A percentile compares a stretch with the other conserved stretches of the same genome.
These are phyloP conservation scores for Carnegiea gigantea DNA, from an alignment of 179 eudicot species.

Conservation along the genomic window DNA sequence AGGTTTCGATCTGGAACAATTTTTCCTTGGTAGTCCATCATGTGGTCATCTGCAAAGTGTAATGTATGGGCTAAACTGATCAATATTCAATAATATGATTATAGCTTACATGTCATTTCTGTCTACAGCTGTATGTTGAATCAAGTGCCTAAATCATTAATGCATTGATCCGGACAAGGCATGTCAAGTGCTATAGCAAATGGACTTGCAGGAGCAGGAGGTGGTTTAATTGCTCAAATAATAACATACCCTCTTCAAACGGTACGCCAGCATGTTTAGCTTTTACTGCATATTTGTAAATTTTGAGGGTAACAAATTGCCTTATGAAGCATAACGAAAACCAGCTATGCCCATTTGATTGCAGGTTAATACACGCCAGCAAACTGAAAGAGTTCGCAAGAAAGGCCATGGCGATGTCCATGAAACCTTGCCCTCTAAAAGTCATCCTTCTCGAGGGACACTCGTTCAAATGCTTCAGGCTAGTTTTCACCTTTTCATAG, in stretches of 20 bases:
- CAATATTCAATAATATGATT: neutral
- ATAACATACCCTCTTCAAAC: slow-evolving; percentile 92
- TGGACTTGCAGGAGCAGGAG: slow-evolving; percentile 95
- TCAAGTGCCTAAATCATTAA: slow-evolving; percentile 13
- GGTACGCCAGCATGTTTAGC: slow-evolving; percentile 35
- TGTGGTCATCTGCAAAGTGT: neutral
- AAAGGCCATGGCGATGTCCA: slow-evolving; percentile 32
- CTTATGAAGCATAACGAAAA: slow-evolving; percentile 12
- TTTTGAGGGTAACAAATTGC: slow-evolving; percentile 5
- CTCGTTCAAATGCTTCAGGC: slow-evolving; percentile 77
- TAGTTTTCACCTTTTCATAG: neutral
- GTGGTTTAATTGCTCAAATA: slow-evolving; percentile 85
- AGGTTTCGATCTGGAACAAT: neutral
- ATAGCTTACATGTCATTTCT: slow-evolving; percentile 1
- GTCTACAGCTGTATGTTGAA: slow-evolving; percentile 14
- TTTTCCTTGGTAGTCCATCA: no score
- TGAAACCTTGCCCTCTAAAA: slow-evolving; percentile 24
- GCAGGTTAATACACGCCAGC: slow-evolving; percentile 91
- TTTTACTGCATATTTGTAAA: slow-evolving; percentile 1
- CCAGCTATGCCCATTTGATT: slow-evolving; percentile 15
- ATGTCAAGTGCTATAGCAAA: slow-evolving; percentile 89
- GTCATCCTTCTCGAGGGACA: slow-evolving; percentile 45
- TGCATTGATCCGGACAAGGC: slow-evolving; percentile 31
- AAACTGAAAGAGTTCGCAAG: slow-evolving; percentile 80
- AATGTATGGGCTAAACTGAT: no score